Base-by-base conservation (phyloP, 306 rosid genomes). In the Hippophae rhamnoides region DNA sequence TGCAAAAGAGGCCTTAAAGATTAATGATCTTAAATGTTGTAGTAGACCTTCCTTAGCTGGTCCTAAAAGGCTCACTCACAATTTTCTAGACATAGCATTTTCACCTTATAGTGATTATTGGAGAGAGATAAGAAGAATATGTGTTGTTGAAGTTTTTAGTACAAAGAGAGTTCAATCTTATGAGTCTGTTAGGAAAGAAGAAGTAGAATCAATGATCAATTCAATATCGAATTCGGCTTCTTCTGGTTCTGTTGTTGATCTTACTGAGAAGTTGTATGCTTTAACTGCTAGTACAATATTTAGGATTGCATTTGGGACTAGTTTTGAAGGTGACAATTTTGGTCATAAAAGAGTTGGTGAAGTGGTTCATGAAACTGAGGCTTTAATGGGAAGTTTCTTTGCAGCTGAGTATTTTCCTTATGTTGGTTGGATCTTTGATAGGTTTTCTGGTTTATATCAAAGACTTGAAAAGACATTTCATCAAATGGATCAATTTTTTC, bases 381-480 rank as follows among this genome's bases (percentile, higher is more conserved):
- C 60, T 1, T 6, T 74, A 61, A 8, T 74, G 5, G n/a, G 44
- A 8, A 75, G 65, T 7, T 69, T 74, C 58, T 74, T 56, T 12
- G 75, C 76, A 31, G 71, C 66, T 14, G 79, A 78, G 47, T 63
- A 78, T 43, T 71, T 73, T 7, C 44, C 71, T 5, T 10, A 45
- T 8, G 13, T 81, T 58, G 88, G 88, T 7, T 77, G 81, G 78
- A 23, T 74, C 13, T 13, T 82, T 41, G 93, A 85, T 56, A 38
- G 78, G 51, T 5, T 79, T 0, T 72, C 45, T 26, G 88, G 88
- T 43, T 38, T 2, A 2, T 8, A 56, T 0, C 2, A 12, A 25
- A 57, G 73, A 49, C 59, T 77, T 0, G 77, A 74, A 1, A 72
- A 54, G 31, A 51, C 49, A 0, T 85, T 60, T 45, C 18, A 65